Evolutionary conservation across 352 stramenopile species (phyloP), one percentile per base, ranked within the genome.

Genomic region (Salisapilia sapeloensis): DNA sequence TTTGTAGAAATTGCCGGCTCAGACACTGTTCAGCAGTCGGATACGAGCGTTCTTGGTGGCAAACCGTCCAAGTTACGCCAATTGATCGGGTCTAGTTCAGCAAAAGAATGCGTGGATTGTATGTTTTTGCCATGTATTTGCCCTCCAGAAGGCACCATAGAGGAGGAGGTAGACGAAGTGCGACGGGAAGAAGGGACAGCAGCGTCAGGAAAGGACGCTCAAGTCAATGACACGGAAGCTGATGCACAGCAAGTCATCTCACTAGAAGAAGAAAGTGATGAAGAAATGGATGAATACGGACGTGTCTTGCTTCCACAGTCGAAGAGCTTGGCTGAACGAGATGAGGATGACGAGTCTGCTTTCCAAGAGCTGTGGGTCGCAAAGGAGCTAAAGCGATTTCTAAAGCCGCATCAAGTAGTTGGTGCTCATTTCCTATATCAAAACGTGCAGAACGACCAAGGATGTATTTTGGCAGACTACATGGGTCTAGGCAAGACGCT

Each of bases 401-500:
- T 91, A 21, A 85, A 85, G 30, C 67, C 70, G 8, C 76, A 92
- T 32, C 76, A 92, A 45, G 42, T 63, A 3, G 58, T 76, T 29
- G 76, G 76, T 13, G 57, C 87, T 10, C 40, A 54, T 15, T 92
- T 92, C 38, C 33, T 92, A 21, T 48, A 74, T 35, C 45, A 53
- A 2, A 52, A 89, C 33, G 46, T 84, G 17, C 21, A 24, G 18
- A 56, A 51, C 6, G 39, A 59, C 24, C 60, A 58, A 40, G 77
- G 77, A 8, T 92, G 77, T 42, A 87, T 93, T 24, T 53, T 93
- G 12, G 79, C 76, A 16, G 79, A 93, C 50, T 90, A 91, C 42
- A 93, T 93, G 78, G 78, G 78, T 6, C 67, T 93, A 16, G 78
- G 78, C 33, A 93, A 93, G 53, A 93, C 78, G 27, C 42, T 93